Base-by-base conservation (phyloP, 2,329 filamentous ascomycete species). In the Nemania bipapillata region DNA sequence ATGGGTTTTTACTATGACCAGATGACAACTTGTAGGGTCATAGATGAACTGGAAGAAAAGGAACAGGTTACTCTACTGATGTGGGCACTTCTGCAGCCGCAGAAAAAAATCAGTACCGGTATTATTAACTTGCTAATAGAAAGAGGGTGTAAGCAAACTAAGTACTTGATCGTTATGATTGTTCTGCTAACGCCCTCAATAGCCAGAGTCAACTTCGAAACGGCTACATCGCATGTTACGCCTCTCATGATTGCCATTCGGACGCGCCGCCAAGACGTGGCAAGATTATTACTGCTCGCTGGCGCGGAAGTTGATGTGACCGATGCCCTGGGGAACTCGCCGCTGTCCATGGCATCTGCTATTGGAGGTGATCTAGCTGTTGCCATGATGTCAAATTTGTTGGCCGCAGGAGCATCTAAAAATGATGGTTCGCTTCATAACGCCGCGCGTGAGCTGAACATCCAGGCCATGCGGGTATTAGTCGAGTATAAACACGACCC, bases 351-450 rank as follows among this genome's bases (percentile, higher is more conserved):
- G 81, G 88, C 87, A 1, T 88, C 88, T 1, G 81, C 79, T 45
- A 81, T 87, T 1, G 84, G 85, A 0, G 86, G 87, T 15, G 84
- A 88, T 0, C 70, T 86, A 12, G 83, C 85, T 0, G 84, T 84
- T 20, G 80, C 82, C 9, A 86, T 89, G 78, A 85, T 88, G 84
- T 80, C 81, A 1, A 83, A 82, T 59, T 77, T 91, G 0, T 80
- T 90, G 4, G 83, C 83, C 0, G 85, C 86, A 0, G 86, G 87
- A 22, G 86, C 87, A 0, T 83, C 86, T 1, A 83, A 81, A 49
- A 88, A 91, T 65, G 90, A 92, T 67, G 89, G 89, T 0, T 91
- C 88, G 1, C 81, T 92, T 2, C 90, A 92, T 73, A 89, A 90
- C 68, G 87, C 89, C 3, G 86, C 89, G 0, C 82, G 87, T 12